Base-by-base conservation (phyloP, 106 monocot genomes). In the Dendrobium huoshanense region DNA sequence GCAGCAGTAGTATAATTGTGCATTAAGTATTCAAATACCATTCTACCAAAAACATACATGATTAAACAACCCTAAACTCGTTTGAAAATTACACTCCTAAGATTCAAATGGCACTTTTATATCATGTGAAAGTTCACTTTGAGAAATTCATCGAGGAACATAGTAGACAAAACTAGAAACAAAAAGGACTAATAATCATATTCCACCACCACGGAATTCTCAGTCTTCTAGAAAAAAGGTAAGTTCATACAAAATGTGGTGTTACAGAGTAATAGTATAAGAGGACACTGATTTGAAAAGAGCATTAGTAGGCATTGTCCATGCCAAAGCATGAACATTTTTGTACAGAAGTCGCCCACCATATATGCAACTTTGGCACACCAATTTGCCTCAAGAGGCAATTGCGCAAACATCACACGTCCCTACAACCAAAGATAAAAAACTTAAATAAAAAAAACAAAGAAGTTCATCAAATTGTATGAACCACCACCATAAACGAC, bases 281-380 rank as follows among this genome's bases (percentile, higher is more conserved):
- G 16, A 16, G 11, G 4, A 16, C 70, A 70, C 37, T 37, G 37
- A 33, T 13, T 33, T 70, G 70, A 24, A 70, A 29, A 70, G 70
- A 70, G 74, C 42, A 74, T 74, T 43, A 74, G 25, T 17, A 74
- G 49, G 45, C 48, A 76, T 15, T 49, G 49, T 51, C 25, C 76
- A 47, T 11, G 4, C 49, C 27, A 22, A 49, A 76, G 47, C 76
- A 51, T 76, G 76, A 49, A 49, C n/a, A 49, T 47, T 74, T 76
- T 48, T 76, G 45, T 76, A 76, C 76, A 76, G 49, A 48, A 49
- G 19, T 51, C 22, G 9, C 41, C 74, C 49, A 76, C 22, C 20
- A 76, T 76, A 47, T 25, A 49, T 48, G 17, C 47, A 48, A 45
- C 2, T 76, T 76, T 76, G 9, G 20, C 49, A 76, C 76, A 76